Conservation (phyloP, 2,329 filamentous ascomycete species). For the Capronia epimyces region DNA sequence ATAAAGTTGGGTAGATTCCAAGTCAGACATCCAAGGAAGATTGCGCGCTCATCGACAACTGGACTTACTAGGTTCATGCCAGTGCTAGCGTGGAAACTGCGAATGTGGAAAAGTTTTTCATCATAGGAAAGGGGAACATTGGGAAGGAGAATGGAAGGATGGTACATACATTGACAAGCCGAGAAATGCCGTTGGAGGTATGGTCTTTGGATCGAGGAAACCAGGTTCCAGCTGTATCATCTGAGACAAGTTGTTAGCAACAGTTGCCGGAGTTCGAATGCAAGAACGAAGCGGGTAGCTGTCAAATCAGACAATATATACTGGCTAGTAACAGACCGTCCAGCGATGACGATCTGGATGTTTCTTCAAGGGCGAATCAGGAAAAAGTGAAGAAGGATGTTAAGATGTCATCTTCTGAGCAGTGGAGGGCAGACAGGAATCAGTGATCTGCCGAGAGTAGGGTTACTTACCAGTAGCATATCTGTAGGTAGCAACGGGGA, state of each 20-base stretch:
- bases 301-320: conserved; percentile 59
- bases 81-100: conserved; percentile 58
- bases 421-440: background rate
- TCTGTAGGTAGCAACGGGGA: background rate
- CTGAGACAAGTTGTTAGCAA: conserved; percentile 9
- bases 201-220: too few relatives aligned
- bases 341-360: conserved; percentile 56
- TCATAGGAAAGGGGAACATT: conserved; percentile 36
- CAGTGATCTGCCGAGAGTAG: background rate
- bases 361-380: conserved; percentile 65
- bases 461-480: background rate
- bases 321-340: conserved; percentile 67
- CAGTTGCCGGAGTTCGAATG: background rate
- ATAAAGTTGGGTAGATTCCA: background rate
- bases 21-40: conserved; percentile 53
- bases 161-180: conserved; percentile 11
- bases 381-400: conserved; percentile 57
- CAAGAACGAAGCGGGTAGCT: conserved; percentile 5
- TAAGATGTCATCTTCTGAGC: conserved; percentile 53
- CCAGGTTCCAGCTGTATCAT: too few relatives aligned
- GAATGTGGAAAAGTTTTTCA: conserved; percentile 54
- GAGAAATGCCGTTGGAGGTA: background rate
- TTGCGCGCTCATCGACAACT: conserved; percentile 44
- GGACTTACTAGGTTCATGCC: conserved; percentile 46
- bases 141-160: background rate